Evolutionary conservation across 148 eudicot genomes (phyloP).

Genomic region (Arctostaphylos glauca): DNA sequence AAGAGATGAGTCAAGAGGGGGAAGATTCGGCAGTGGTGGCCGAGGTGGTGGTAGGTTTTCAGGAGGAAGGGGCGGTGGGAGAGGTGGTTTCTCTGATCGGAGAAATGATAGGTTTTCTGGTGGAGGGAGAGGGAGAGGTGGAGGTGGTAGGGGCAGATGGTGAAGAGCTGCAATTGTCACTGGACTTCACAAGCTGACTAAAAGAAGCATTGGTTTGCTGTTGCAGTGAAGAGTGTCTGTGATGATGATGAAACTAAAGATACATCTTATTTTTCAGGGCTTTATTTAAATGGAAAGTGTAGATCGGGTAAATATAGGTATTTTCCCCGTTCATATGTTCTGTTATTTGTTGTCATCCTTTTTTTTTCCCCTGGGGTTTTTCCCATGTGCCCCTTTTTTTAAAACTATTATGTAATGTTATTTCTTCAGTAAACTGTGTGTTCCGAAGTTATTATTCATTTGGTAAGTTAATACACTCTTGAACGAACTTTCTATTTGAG

Average conservation of each 20-base stretch:
- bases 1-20: conserved; percentile 49
- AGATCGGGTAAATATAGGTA: neutral
- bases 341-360: neutral
- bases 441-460: no score
- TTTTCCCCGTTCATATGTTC: neutral
- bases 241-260: neutral
- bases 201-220: neutral
- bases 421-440: no score
- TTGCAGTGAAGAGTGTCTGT: neutral
- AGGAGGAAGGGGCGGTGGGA: conserved; percentile 51
- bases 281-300: neutral
- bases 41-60: conserved; percentile 36
- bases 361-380: neutral
- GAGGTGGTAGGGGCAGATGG: conserved; percentile 19
- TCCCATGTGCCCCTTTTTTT: neutral
- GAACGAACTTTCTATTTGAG: no score
- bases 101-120: conserved; percentile 36
- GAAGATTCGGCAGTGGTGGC: conserved; percentile 54
- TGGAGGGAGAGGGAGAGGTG: conserved; percentile 49
- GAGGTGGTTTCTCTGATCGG: conserved; percentile 39
- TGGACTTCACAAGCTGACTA: neutral
- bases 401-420: no score
- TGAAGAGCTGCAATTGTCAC: neutral
- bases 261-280: neutral
- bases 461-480: no score